Percentiles rank a stretch among this genome's conserved stretches.
These are phyloP conservation scores for Colletotrichum somersetense DNA, from an alignment of 2,329 filamentous ascomycete species.

Conservation along the genomic window DNA sequence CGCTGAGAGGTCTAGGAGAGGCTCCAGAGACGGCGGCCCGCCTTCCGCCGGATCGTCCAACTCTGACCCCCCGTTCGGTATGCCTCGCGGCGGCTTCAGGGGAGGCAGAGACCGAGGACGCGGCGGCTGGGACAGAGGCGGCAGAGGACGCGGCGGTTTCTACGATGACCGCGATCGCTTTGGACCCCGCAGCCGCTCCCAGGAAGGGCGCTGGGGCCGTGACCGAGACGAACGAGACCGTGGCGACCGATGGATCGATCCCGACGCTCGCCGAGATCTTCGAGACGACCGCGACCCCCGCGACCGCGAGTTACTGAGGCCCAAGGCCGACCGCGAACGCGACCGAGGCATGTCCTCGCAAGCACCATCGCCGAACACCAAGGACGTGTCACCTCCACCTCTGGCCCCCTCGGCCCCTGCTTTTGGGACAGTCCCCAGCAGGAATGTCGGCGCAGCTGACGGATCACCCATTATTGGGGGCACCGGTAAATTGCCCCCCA, in stretches of 20 bases:
- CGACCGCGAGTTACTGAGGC: conserved; percentile 61
- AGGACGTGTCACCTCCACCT: conserved; percentile 69
- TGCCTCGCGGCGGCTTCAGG: conserved; percentile 67
- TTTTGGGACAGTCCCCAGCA: conserved; percentile 67
- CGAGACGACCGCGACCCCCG: conserved; percentile 62
- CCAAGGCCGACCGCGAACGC: conserved; percentile 61
- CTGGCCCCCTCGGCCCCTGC: conserved; percentile 69
- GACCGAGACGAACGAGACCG: conserved; percentile 69
- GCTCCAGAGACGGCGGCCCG: conserved; percentile 77
- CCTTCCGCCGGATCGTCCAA: conserved; percentile 78
- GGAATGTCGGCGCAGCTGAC: conserved; percentile 53
- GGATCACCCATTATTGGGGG: conserved; percentile 47
- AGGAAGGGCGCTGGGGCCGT: conserved; percentile 71
- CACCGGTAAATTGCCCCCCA: conserved; percentile 65
- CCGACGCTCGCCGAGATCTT: conserved; percentile 57
- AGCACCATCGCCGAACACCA: conserved; percentile 60
- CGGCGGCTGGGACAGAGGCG: conserved; percentile 65
- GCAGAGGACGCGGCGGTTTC: conserved; percentile 61
- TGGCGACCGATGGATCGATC: conserved; percentile 57
- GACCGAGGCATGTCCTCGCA: conserved; percentile 55
- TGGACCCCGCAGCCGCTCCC: conserved; percentile 72
- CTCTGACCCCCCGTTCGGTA: conserved; percentile 73
- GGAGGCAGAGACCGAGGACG: conserved; percentile 63
- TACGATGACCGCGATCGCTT: conserved; percentile 71
- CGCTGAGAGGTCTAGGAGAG: conserved; percentile 74